Evolutionary conservation across 2,329 filamentous ascomycete species (phyloP).

Genomic region (Metarhizium humberi): DNA sequence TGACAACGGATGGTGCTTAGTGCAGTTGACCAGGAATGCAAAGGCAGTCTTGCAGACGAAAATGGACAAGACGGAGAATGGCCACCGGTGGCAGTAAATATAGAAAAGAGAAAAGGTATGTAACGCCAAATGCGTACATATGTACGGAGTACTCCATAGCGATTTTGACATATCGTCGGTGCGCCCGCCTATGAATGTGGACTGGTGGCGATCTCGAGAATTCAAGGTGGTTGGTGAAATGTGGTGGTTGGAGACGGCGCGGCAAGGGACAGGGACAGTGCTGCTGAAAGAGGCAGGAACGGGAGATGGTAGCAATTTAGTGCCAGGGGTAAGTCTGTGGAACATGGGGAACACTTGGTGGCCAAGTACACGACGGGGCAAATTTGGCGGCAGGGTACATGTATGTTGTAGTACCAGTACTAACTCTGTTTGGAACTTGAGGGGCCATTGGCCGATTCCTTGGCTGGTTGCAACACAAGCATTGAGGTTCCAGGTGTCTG

Average conservation of each 20-base stretch:
- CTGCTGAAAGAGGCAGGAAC: neutral
- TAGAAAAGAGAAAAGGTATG: neutral
- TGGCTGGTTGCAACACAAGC: too few relatives aligned
- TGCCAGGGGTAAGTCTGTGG: neutral
- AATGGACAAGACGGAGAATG: neutral
- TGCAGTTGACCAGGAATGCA: neutral
- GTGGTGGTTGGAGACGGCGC: neutral
- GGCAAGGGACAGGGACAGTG: neutral
- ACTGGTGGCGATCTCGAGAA: neutral
- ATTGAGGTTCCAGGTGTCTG: too few relatives aligned
- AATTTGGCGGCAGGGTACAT: too few relatives aligned
- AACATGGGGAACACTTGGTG: too few relatives aligned
- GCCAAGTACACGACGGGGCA: too few relatives aligned
- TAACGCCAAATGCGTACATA: neutral
- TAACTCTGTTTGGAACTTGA: too few relatives aligned
- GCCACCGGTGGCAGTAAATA: neutral
- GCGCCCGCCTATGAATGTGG: neutral
- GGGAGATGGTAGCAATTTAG: neutral
- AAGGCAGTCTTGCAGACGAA: too few relatives aligned
- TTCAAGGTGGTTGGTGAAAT: conserved; percentile 6
- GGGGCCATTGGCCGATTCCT: too few relatives aligned
- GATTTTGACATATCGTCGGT: conserved; percentile 1
- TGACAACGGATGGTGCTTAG: neutral
- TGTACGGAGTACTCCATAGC: neutral
- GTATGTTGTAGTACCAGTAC: too few relatives aligned